Evolutionary conservation across 208 protist species (phyloP).

Genomic region (Trypanosoma platydactyli): DNA sequence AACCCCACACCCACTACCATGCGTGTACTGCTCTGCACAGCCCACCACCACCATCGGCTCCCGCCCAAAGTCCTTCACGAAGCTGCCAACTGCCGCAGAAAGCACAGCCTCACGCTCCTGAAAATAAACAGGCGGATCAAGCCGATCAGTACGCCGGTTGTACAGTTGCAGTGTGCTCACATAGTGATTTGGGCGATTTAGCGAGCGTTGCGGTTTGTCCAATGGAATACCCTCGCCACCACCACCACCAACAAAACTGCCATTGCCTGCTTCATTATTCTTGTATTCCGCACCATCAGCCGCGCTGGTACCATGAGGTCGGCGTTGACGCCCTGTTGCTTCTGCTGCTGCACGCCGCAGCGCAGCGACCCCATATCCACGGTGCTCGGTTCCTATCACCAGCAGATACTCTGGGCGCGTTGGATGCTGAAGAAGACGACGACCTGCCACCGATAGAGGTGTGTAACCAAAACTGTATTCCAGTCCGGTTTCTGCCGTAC

Average conservation of each 20-base stretch:
- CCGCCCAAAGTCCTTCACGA: conserved; percentile 63
- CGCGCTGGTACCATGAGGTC: conserved; percentile 2
- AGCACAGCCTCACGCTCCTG: conserved; percentile 63
- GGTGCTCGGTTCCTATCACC: conserved; percentile 64
- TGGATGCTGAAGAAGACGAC: conserved; percentile 67
- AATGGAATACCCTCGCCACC: conserved; percentile 27
- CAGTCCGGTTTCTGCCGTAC: conserved; percentile 31
- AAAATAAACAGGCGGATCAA: conserved; percentile 68
- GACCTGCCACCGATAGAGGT: conserved; percentile 58
- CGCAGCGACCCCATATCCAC: conserved; percentile 50
- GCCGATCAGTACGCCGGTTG: conserved; percentile 46
- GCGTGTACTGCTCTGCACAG: conserved; percentile 58
- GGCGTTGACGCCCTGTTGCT: conserved; percentile 15
- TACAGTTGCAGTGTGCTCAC: conserved; percentile 79
- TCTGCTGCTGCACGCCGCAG: conserved; percentile 33
- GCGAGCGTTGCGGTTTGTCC: conserved; percentile 50
- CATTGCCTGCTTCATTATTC: conserved; percentile 22
- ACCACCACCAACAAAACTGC: conserved; percentile 3
- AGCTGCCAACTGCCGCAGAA: conserved; percentile 63
- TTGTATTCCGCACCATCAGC: conserved; percentile 1
- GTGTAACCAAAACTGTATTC: conserved; percentile 77
- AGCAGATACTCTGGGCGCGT: conserved; percentile 59
- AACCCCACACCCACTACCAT: conserved; percentile 62
- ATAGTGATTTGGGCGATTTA: conserved; percentile 60
- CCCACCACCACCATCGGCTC: conserved; percentile 74